phyloP scores from a whole-genome alignment of 2,329 filamentous ascomycete species.

The Ilyonectria destructans region DNA sequence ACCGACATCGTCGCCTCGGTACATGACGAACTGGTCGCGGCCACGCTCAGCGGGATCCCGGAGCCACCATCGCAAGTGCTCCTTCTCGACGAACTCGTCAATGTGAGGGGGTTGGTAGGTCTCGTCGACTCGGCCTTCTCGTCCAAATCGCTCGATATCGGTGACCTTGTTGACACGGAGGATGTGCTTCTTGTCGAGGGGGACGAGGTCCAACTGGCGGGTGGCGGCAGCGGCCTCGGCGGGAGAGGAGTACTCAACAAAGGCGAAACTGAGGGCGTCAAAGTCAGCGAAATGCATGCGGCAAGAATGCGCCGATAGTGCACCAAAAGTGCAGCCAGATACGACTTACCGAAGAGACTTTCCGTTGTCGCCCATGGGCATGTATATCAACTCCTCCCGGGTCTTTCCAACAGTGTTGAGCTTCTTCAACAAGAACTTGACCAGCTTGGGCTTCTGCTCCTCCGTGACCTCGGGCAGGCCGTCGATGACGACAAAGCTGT shows the following conservation, averaged over 20 bases:
- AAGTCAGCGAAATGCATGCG: conserved; percentile 31
- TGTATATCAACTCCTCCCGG: conserved; percentile 89
- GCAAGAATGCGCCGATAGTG: background rate
- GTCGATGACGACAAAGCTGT: conserved; percentile 96
- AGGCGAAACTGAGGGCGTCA: conserved; percentile 81
- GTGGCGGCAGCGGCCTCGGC: conserved; percentile 92
- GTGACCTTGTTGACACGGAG: conserved; percentile 98
- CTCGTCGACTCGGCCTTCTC: conserved; percentile 94
- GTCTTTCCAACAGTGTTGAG: conserved; percentile 88
- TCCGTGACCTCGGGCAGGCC: conserved; percentile 91
- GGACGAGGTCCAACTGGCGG: conserved; percentile 87
- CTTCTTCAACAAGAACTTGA: conserved; percentile 97
- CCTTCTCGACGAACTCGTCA: conserved; percentile 90
- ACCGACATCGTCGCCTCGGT: conserved; percentile 90
- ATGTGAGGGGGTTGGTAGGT: conserved; percentile 88
- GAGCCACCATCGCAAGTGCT: conserved; percentile 95
- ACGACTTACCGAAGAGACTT: conserved; percentile 85
- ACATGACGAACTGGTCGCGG: conserved; percentile 97
- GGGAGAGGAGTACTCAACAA: conserved; percentile 94
- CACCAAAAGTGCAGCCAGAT: background rate
- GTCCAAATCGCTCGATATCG: conserved; percentile 95
- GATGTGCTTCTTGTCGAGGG: conserved; percentile 97
- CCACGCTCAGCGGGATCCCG: conserved; percentile 85
- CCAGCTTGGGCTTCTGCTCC: conserved; percentile 92
- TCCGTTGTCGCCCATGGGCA: conserved; percentile 92